phyloP scores from a whole-genome alignment of 2,329 filamentous ascomycete species.

The Fusarium mexicanum region DNA sequence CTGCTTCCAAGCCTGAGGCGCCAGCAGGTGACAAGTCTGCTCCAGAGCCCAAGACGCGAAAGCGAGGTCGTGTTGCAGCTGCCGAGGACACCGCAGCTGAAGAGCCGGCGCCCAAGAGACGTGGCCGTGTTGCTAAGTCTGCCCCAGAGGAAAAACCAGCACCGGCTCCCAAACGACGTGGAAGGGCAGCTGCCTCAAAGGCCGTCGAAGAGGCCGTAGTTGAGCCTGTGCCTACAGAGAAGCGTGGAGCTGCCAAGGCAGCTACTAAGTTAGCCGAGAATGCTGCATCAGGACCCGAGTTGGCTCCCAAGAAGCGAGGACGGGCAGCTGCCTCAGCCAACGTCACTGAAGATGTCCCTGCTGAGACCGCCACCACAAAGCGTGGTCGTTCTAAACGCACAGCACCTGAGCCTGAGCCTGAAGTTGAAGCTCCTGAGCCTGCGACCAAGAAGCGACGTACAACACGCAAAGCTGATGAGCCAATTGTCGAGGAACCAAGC shows the following conservation, averaged over 20 bases:
- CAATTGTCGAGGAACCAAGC: background rate
- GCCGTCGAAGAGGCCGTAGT: background rate
- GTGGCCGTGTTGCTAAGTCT: constrained; percentile 18
- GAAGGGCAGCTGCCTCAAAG: constrained; percentile 14
- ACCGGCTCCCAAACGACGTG: constrained; percentile 10
- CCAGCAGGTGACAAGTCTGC: background rate
- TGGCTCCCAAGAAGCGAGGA: constrained; percentile 24
- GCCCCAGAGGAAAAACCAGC: background rate
- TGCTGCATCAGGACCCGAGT: constrained; percentile 1
- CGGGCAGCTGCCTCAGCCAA: constrained; percentile 5
- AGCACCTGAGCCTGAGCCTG: constrained; percentile 12
- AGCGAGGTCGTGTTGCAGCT: constrained; percentile 28
- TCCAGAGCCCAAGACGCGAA: constrained; percentile 22
- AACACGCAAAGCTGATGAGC: constrained; percentile 18
- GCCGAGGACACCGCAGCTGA: background rate
- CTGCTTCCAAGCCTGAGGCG: constrained; percentile 15
- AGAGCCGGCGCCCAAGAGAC: constrained; percentile 22
- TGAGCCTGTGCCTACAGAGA: constrained; percentile 18
- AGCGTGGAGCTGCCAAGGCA: constrained; percentile 13
- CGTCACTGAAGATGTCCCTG: background rate
- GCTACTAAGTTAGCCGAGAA: constrained; percentile 4
- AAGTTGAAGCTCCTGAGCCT: constrained; percentile 21
- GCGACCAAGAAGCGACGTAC: constrained; percentile 33
- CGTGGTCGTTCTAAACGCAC: constrained; percentile 32
- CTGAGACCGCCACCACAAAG: constrained; percentile 27